Evolutionary conservation across 352 stramenopile genomes (phyloP).

Genomic region (Pythium dissimile): DNA sequence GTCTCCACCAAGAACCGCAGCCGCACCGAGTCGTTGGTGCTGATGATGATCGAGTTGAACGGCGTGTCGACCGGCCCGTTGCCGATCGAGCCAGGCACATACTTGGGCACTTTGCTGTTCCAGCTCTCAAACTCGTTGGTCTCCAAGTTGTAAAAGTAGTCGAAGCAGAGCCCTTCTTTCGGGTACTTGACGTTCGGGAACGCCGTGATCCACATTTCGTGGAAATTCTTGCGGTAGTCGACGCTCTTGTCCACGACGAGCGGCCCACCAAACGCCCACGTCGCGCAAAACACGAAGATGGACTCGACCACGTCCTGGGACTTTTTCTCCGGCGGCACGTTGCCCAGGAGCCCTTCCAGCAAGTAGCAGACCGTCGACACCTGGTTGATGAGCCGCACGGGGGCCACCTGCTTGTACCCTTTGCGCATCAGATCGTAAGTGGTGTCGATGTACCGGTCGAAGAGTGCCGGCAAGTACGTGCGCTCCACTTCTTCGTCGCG

Average conservation of each 20-base stretch:
- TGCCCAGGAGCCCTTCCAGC: constrained; percentile 90
- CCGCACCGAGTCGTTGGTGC: constrained; percentile 94
- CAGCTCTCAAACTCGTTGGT: constrained; percentile 92
- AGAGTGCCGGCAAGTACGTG: constrained; percentile 91
- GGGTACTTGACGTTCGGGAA: constrained; percentile 91
- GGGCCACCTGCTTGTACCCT: constrained; percentile 94
- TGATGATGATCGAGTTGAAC: constrained; percentile 96
- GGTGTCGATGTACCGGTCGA: constrained; percentile 96
- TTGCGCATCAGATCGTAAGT: constrained; percentile 94
- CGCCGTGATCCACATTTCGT: constrained; percentile 77
- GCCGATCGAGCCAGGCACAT: constrained; percentile 89
- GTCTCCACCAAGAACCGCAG: constrained; percentile 95
- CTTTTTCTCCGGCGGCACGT: constrained; percentile 88
- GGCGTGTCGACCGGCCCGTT: constrained; percentile 91
- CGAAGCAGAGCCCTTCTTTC: constrained; percentile 95
- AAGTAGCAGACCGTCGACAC: constrained; percentile 96
- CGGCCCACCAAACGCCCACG: constrained; percentile 96
- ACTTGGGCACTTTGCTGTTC: constrained; percentile 91
- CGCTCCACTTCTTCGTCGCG: constrained; percentile 90
- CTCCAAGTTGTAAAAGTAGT: constrained; percentile 97
- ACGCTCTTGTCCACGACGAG: constrained; percentile 92
- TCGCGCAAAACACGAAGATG: constrained; percentile 95
- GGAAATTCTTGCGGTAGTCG: constrained; percentile 89
- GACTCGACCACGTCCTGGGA: constrained; percentile 92
- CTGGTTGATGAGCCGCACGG: constrained; percentile 93